Base-by-base conservation (phyloP, 2,329 filamentous ascomycete species). In the Passalora sequoiae region DNA sequence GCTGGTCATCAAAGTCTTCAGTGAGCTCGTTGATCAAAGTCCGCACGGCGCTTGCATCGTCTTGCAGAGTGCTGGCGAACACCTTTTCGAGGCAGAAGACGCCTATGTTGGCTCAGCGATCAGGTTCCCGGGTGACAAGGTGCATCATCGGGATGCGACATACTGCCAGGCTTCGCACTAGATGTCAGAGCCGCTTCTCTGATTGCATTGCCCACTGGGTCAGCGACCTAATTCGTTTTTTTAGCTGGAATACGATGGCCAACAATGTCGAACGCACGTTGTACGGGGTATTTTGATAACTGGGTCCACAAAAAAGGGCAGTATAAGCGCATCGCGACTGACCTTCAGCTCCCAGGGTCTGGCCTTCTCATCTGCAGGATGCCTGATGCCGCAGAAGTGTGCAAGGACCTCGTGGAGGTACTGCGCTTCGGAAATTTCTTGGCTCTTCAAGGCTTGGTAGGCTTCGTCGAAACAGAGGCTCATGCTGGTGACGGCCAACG, bases 381-480 rank as follows among this genome's bases (percentile, higher is more conserved):
- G 46, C 27, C 46, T 43, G 20, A 43, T 25, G 6, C 43, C 46
- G 31, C 24, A 24, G 38, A 49, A 52, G 35, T 49, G 43, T 8
- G 41, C 38, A 6, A 52, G 44, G 12, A 52, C 49, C 22, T 52
- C 30, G 22, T 47, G 49, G 6, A 52, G 40, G 30, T 52, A 47
- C 19, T 49, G 21, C 13, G 40, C 32, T 8, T 49, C 38, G 12
- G 46, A 47, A 24, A 52, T 52, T 20, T 28, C 38, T 13, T 40
- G 21, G 7, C n/a, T 37, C 10, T 37, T 39, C 10, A 47, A 38
- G 12, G 49, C 49, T 33, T 44, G 44, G 27, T 43, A 52, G n/a
- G 49, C 49, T 45, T 49, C 43, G 27, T 49, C 49, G 44, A 49
- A 52, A 31, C 49, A 49, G 12, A 51, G 46, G n/a, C 32, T 49